These are phyloP conservation scores for Mitragyna speciosa DNA, from an alignment of 257 asterid species.

Conservation along the genomic window DNA sequence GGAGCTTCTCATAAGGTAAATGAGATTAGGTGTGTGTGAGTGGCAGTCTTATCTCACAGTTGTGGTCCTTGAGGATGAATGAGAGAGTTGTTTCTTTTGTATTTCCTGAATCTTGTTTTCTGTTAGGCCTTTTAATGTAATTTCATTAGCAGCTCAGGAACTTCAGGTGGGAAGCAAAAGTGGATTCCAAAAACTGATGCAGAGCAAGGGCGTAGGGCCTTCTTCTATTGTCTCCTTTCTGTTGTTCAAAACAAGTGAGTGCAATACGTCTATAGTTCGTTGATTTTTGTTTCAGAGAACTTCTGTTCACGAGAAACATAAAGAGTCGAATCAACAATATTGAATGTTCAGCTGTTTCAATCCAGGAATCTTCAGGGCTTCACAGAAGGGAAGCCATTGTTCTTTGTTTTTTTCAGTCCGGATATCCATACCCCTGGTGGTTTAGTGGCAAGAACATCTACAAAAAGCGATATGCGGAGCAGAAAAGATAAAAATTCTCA, in stretches of 20 bases:
- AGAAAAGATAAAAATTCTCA: neutral
- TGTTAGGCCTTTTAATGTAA: neutral
- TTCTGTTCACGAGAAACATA: neutral
- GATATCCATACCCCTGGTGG: conserved; percentile 1
- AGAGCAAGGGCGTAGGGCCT: neutral
- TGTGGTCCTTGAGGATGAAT: neutral
- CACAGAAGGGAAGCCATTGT: conserved; percentile 11
- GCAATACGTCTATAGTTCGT: neutral
- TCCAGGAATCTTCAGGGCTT: neutral
- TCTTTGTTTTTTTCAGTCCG: neutral
- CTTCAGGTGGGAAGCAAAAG: conserved; percentile 18
- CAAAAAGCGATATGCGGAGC: neutral
- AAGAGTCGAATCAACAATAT: too few relatives aligned
- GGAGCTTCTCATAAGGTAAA: conserved; percentile 12
- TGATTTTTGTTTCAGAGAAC: neutral
- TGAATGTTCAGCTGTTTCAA: neutral
- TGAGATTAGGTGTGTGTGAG: too few relatives aligned
- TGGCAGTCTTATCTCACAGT: too few relatives aligned
- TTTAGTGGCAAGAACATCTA: neutral
- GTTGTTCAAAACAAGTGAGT: neutral
- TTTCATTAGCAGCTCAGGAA: conserved; percentile 16
- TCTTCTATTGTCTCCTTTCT: neutral
- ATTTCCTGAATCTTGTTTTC: neutral
- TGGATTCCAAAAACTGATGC: conserved; percentile 9
- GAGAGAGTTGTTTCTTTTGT: neutral